phyloP scores from a whole-genome alignment of 1,284 basidiomycete species.

The Melampsora americana region DNA sequence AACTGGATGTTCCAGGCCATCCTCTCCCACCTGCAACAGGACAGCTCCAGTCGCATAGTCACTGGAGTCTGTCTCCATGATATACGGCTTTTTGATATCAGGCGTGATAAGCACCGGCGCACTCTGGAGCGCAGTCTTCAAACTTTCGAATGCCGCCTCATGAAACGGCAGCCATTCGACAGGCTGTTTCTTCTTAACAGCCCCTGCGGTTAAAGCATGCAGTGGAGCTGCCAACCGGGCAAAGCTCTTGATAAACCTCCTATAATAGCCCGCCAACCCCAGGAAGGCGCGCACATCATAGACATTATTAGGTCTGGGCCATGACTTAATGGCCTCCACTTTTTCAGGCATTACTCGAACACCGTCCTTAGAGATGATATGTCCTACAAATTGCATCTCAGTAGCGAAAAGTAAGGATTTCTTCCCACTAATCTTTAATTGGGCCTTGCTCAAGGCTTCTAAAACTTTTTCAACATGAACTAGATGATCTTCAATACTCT shows the following conservation, averaged over 20 bases:
- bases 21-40: conserved; percentile 23
- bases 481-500: conserved; percentile 25
- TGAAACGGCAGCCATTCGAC: conserved; percentile 2
- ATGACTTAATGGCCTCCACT: conserved; percentile 54
- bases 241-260: conserved; percentile 56
- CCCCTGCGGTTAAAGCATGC: conserved; percentile 44
- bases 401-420: conserved; percentile 1
- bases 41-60: conserved; percentile 10
- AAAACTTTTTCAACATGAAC: conserved; percentile 19
- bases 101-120: not conserved
- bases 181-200: not conserved
- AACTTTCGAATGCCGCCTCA: not conserved
- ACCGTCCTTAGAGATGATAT: conserved; percentile 53
- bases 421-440: not conserved
- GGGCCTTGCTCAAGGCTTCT: not conserved
- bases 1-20: conserved; percentile 16
- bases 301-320: conserved; percentile 55
- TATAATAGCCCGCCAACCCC: conserved; percentile 57
- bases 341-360: conserved; percentile 58
- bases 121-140: not conserved
- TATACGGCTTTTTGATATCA: not conserved
- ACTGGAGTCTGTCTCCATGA: too few species aligned
- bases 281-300: conserved; percentile 55
- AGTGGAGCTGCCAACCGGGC: conserved; percentile 54
- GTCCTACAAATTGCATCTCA: conserved; percentile 57